Percentiles rank a stretch among this genome's conserved stretches.
Conservation (phyloP, 768 basidiomycete species). For the Serendipita indica region DNA sequence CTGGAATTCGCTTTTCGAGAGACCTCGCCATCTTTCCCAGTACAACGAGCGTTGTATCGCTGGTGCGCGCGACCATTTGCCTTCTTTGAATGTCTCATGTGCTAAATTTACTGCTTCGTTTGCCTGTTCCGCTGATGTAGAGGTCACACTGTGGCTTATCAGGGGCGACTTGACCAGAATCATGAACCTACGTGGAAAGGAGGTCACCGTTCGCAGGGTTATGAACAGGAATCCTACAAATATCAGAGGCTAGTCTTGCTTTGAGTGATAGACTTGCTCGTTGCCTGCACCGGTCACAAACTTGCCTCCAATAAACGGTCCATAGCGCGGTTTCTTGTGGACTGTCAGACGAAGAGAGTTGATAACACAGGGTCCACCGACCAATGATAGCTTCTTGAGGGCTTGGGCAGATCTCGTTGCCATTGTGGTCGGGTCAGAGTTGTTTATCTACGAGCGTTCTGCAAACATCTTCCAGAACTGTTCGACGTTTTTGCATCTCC, state of each 20-base stretch:
- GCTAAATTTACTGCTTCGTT: slow-evolving; percentile 37
- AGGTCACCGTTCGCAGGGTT: slow-evolving; percentile 57
- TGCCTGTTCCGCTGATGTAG: slow-evolving; percentile 39
- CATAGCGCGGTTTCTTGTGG: not conserved
- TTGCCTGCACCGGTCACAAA: not conserved
- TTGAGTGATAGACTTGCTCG: not conserved
- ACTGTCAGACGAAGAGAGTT: not conserved
- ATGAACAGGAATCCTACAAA: slow-evolving; percentile 33
- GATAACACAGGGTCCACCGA: not conserved
- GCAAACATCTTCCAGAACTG: no score
- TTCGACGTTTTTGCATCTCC: not conserved
- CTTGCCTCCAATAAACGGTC: not conserved
- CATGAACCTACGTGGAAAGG: slow-evolving; percentile 19
- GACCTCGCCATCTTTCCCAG: slow-evolving; percentile 48
- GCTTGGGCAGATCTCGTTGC: not conserved
- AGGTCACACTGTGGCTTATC: slow-evolving; percentile 25
- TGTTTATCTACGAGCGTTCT: not conserved
- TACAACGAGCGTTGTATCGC: slow-evolving; percentile 45
- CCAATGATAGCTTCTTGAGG: not conserved
- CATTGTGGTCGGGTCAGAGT: not conserved
- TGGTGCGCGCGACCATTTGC: slow-evolving; percentile 56
- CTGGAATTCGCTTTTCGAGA: slow-evolving; percentile 41
- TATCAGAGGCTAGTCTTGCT: not conserved
- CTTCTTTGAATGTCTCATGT: slow-evolving; percentile 45
- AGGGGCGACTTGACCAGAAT: not conserved